Conservation (phyloP, 768 basidiomycete genomes). For the Inosperma sp. region DNA sequence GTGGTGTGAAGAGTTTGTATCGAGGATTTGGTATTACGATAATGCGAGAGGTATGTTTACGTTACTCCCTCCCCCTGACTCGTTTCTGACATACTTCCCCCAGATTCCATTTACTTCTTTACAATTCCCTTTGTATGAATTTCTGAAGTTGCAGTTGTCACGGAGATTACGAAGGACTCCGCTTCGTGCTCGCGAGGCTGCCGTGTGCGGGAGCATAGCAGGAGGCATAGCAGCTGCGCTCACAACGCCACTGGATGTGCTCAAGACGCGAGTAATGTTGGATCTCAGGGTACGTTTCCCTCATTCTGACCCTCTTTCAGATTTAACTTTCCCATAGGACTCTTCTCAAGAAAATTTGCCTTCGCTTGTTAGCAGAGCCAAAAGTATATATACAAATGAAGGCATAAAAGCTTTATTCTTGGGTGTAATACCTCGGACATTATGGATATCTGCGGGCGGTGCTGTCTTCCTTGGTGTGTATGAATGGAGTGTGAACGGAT, state of each 20-base stretch:
- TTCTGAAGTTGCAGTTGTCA: constrained; percentile 69
- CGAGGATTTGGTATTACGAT: constrained; percentile 82
- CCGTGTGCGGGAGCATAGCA: constrained; percentile 84
- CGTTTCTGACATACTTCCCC: constrained; percentile 12
- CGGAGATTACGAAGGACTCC: constrained; percentile 47
- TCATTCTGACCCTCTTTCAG: neutral
- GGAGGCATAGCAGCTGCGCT: constrained; percentile 85
- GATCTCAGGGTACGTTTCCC: constrained; percentile 63
- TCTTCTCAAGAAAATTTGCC: constrained; percentile 46
- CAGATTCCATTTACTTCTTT: constrained; percentile 55
- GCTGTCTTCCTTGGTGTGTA: constrained; percentile 98
- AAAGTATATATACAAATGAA: constrained; percentile 65
- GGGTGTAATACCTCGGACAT: constrained; percentile 84
- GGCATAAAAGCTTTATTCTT: constrained; percentile 75
- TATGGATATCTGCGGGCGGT: constrained; percentile 96
- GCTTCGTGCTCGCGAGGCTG: constrained; percentile 70
- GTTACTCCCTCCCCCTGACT: constrained; percentile 32
- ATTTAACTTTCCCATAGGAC: constrained; percentile 34
- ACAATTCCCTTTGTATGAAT: constrained; percentile 94
- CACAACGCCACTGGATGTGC: constrained; percentile 93
- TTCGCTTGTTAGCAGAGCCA: constrained; percentile 52
- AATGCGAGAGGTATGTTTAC: constrained; percentile 36
- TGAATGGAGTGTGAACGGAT: constrained; percentile 64
- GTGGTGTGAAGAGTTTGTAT: constrained; percentile 79
- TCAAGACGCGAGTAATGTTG: constrained; percentile 97